These are phyloP conservation scores for Euryodendron excelsum DNA, from an alignment of 148 eudicot species.

Conservation along the genomic window DNA sequence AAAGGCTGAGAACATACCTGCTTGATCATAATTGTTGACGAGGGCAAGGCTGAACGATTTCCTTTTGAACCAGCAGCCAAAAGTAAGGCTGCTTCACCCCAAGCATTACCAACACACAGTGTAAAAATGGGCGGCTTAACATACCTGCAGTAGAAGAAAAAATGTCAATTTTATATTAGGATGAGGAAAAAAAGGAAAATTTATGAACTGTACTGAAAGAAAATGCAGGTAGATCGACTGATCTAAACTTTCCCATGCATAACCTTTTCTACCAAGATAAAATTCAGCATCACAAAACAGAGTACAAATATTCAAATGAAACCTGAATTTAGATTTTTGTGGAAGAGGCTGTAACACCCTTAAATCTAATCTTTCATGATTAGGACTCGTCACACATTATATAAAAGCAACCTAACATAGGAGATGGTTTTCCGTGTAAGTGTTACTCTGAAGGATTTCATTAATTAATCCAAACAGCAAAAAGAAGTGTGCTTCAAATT, in stretches of 20 bases:
- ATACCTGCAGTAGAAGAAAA: constrained; percentile 40
- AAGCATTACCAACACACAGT: constrained; percentile 92
- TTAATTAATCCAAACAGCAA: no score
- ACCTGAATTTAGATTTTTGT: no score
- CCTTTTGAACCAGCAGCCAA: constrained; percentile 95
- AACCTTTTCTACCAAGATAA: not conserved
- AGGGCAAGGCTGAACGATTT: constrained; percentile 92
- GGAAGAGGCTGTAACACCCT: no score
- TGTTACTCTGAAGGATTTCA: no score
- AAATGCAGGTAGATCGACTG: not conserved
- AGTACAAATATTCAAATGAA: not conserved
- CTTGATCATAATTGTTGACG: constrained; percentile 91
- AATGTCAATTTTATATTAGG: not conserved
- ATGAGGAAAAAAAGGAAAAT: not conserved
- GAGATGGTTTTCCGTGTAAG: no score
- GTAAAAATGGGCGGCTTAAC: constrained; percentile 80
- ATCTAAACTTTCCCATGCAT: not conserved
- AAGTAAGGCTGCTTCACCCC: constrained; percentile 98
- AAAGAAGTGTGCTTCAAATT: no score
- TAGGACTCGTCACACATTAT: no score
- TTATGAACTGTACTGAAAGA: not conserved
- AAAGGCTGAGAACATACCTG: constrained; percentile 39
- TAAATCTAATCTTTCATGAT: no score
- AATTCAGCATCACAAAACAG: not conserved
- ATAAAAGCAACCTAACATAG: no score